phyloP scores from a whole-genome alignment of 2,329 filamentous ascomycete species.

The Pestalotiopsis sp. region DNA sequence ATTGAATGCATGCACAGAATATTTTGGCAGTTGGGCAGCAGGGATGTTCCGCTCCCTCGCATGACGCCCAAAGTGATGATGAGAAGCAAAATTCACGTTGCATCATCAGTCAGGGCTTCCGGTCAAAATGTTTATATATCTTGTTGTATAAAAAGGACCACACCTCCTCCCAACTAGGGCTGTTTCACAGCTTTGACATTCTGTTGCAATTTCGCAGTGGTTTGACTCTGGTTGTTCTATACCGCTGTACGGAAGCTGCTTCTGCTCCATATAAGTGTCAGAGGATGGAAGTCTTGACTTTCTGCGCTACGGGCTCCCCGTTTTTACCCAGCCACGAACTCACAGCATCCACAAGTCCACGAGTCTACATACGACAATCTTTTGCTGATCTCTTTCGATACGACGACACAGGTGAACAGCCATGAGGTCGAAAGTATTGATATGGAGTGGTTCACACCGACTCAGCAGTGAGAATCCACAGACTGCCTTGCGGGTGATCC shows the following conservation, averaged over 20 bases:
- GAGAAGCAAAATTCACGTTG: not conserved
- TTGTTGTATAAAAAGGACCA: too few relatives aligned
- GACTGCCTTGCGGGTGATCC: too few relatives aligned
- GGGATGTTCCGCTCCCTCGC: not conserved
- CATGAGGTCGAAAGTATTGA: not conserved
- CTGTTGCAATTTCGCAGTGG: too few relatives aligned
- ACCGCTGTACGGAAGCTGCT: too few relatives aligned
- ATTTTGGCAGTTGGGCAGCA: not conserved
- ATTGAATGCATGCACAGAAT: not conserved
- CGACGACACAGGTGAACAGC: not conserved
- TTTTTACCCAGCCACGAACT: not conserved
- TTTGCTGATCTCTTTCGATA: not conserved
- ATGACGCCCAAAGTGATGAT: too few relatives aligned
- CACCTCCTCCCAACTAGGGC: too few relatives aligned
- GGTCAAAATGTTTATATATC: too few relatives aligned
- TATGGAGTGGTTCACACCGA: not conserved
- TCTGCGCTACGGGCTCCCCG: not conserved
- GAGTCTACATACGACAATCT: not conserved
- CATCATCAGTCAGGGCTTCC: not conserved
- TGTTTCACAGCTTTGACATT: too few relatives aligned
- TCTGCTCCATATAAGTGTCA: too few relatives aligned
- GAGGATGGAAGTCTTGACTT: too few relatives aligned
- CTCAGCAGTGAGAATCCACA: not conserved
- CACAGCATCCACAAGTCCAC: not conserved
- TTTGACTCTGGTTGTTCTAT: too few relatives aligned